Percentiles rank a stretch among this genome's conserved stretches.
These are phyloP conservation scores for Toxoplasma gondii DNA, from an alignment of 169 alveolate genomes.

Conservation along the genomic window DNA sequence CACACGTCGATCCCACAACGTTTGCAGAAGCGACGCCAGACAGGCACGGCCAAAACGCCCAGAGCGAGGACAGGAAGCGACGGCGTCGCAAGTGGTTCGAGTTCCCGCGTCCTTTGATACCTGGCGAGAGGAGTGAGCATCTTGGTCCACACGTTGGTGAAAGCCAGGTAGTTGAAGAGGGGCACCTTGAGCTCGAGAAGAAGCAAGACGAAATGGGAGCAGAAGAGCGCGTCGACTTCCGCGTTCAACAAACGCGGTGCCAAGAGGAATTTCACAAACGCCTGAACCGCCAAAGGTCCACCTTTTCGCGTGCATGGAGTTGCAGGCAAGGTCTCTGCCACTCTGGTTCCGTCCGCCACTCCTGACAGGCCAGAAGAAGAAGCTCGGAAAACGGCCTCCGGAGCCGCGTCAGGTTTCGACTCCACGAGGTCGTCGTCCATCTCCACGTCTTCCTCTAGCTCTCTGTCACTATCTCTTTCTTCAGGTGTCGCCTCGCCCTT, in stretches of 20 bases:
- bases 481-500: background rate
- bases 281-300: constrained; percentile 37
- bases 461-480: background rate
- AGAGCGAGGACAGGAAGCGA: too few species aligned
- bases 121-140: constrained; percentile 61
- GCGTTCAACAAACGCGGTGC: constrained; percentile 57
- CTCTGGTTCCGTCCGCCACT: background rate
- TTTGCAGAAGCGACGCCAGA: too few species aligned
- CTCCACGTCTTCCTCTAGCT: too few species aligned
- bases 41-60: too few species aligned
- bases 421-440: too few species aligned
- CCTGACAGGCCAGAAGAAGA: background rate
- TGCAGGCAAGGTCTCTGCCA: constrained; percentile 18
- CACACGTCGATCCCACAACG: too few species aligned
- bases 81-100: too few species aligned
- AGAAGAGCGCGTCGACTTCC: constrained; percentile 63
- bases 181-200: constrained; percentile 44
- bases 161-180: constrained; percentile 58
- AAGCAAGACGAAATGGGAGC: constrained; percentile 59
- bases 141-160: constrained; percentile 54
- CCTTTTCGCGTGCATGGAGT: constrained; percentile 45
- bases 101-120: too few species aligned
- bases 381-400: background rate
- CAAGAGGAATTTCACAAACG: constrained; percentile 54
- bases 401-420: background rate